Percentiles rank a stretch among this genome's conserved stretches.
Evolutionary conservation across 805 yeast genomes (phyloP).

Genomic region (Ogataea corticis): DNA sequence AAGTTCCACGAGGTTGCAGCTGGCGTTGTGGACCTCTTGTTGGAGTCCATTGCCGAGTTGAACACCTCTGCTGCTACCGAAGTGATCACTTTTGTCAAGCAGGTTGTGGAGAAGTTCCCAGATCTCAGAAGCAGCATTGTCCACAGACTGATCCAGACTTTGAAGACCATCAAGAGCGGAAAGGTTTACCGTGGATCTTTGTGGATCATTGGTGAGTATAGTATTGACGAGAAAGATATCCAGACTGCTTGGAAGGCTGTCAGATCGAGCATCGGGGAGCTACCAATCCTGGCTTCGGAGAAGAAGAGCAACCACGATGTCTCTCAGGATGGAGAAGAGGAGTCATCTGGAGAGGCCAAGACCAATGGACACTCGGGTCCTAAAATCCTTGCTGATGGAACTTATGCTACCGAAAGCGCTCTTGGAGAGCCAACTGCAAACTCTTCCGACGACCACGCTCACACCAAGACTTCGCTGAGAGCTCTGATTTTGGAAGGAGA

Average conservation of each 20-base stretch:
- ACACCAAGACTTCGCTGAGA: slow-evolving; percentile 68
- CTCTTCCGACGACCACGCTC: slow-evolving; percentile 31
- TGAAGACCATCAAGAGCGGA: slow-evolving; percentile 75
- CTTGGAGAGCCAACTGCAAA: slow-evolving; percentile 45
- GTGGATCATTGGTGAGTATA: slow-evolving; percentile 96
- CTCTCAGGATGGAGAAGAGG: slow-evolving; percentile 27
- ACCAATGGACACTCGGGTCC: slow-evolving; percentile 56
- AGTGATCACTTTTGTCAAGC: slow-evolving; percentile 88
- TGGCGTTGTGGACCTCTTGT: slow-evolving; percentile 80
- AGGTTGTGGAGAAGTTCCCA: slow-evolving; percentile 91
- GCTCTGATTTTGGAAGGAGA: slow-evolving; percentile 82
- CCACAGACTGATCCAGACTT: slow-evolving; percentile 56
- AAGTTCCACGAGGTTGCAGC: slow-evolving; percentile 89
- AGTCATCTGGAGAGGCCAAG: slow-evolving; percentile 18
- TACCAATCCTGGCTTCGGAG: slow-evolving; percentile 83
- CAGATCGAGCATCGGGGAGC: slow-evolving; percentile 81
- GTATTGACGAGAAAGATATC: slow-evolving; percentile 67
- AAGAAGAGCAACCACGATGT: slow-evolving; percentile 38
- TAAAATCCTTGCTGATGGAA: slow-evolving; percentile 95
- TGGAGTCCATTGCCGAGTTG: slow-evolving; percentile 84
- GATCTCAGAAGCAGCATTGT: slow-evolving; percentile 68
- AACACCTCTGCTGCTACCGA: slow-evolving; percentile 85
- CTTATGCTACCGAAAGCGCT: slow-evolving; percentile 94
- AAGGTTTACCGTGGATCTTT: slow-evolving; percentile 91
- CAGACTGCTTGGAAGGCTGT: slow-evolving; percentile 86